Base-by-base conservation (phyloP, 2,329 filamentous ascomycete genomes). In the Colletotrichum tabaci region DNA sequence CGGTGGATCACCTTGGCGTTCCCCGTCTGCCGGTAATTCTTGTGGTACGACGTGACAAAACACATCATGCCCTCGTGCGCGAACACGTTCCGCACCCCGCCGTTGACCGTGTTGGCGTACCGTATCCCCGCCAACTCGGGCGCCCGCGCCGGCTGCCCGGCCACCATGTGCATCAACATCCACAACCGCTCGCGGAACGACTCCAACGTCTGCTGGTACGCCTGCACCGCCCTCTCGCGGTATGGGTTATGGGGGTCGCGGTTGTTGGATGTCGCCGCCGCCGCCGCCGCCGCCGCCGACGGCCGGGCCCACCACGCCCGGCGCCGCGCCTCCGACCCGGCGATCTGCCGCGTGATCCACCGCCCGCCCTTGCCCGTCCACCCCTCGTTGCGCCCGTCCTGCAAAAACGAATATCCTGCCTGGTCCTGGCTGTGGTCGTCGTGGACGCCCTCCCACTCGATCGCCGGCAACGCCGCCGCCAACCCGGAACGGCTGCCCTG, bases 1-100 rank as follows among this genome's bases (percentile, higher is more conserved):
- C 72, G 66, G 69, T 79, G 62, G 52, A 79, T 76, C 10, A 77
- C 70, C 73, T 78, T 78, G 38, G 65, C 71, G 30, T 75, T 69
- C 21, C 72, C 68, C 4, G 4, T 44, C 7, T 2, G 53, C 21
- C 50, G 50, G 50, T 53, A 26, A 35, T 35, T 35, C 26, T 53
- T 53, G 50, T 16, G 10, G 38, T 64, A 64, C 15, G 42, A 18
- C 21, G 26, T 63, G 13, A 63, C 42, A 26, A 63, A 63, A n/a
- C 38, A 63, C 15, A 47, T 38, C 26, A 63, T 63, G 6, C 21
- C 16, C 13, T 74, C 40, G 57, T 71, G 44, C 12, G 49, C 56
- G 47, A 74, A 69, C 2, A 74, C 69, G 40, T 74, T 74, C 1
- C 52, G 38, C 10, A 70, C 38, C 6, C 73, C 62, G 1, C 60